A percentile compares a stretch with the other conserved stretches of the same genome.
Conservation (phyloP, 1,284 basidiomycete species). For the Apiotrichum gamsii region DNA sequence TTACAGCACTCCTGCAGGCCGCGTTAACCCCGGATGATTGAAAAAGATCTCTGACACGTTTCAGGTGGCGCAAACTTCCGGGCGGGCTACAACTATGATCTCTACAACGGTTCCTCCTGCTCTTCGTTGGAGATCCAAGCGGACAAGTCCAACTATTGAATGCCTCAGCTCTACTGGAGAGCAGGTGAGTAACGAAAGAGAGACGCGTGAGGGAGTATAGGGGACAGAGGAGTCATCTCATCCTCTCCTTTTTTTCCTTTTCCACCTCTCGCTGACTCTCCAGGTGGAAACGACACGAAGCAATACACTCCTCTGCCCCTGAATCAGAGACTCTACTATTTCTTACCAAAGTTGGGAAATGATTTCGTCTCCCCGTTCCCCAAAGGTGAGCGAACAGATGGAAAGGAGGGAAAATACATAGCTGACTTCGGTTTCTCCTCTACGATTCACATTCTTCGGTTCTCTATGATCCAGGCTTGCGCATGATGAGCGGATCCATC, state of each 20-base stretch:
- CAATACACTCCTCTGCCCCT: constrained; percentile 11
- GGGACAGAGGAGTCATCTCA: too few species aligned
- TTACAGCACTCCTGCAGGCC: background rate
- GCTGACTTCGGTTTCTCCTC: too few species aligned
- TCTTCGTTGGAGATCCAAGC: constrained; percentile 8
- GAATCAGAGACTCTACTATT: constrained; percentile 11
- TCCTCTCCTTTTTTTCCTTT: too few species aligned
- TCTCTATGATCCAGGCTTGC: too few species aligned
- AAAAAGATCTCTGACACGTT: background rate
- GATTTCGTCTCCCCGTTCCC: constrained; percentile 13
- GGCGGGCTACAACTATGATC: constrained; percentile 13
- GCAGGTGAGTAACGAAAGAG: too few species aligned
- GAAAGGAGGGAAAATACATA: too few species aligned
- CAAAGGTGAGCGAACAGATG: too few species aligned
- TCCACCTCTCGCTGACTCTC: too few species aligned
- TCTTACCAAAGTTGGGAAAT: constrained; percentile 2
- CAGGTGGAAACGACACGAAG: constrained; percentile 1
- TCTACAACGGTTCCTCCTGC: constrained; percentile 5
- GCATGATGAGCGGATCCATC: constrained; percentile 13
- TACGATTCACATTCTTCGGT: too few species aligned
- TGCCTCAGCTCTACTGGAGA: constrained; percentile 17
- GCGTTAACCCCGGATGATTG: too few species aligned
- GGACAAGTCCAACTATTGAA: constrained; percentile 21
- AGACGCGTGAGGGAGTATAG: too few species aligned
- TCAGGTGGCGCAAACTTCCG: constrained; percentile 12